These are phyloP conservation scores for Candida lessepsii DNA, from an alignment of 805 yeast genomes.

Conservation along the genomic window DNA sequence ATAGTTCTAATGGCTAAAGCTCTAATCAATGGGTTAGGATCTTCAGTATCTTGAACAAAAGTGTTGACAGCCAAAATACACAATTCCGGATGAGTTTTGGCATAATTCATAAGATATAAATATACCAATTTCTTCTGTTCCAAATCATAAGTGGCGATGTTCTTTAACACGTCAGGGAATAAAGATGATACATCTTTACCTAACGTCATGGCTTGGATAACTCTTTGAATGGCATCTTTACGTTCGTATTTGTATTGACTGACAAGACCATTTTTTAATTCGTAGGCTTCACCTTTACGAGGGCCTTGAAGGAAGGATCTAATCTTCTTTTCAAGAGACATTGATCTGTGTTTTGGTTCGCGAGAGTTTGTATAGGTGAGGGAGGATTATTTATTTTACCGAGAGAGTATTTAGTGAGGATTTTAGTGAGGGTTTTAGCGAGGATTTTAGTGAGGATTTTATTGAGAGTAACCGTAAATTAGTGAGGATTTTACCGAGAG, in stretches of 20 bases:
- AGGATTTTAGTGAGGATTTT: too few relatives aligned
- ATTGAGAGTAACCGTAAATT: too few relatives aligned
- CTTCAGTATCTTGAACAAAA: conserved; percentile 91
- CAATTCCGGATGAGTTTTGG: conserved; percentile 92
- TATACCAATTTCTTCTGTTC: conserved; percentile 97
- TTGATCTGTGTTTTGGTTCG: conserved; percentile 10
- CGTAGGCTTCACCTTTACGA: conserved; percentile 76
- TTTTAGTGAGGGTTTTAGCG: too few relatives aligned
- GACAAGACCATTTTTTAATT: conserved; percentile 84
- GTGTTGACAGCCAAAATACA: conserved; percentile 96
- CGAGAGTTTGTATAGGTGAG: background rate
- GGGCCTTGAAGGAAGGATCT: conserved; percentile 44
- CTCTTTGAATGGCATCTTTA: conserved; percentile 95
- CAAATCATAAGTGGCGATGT: conserved; percentile 93
- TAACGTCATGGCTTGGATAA: conserved; percentile 96
- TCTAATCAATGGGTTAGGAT: conserved; percentile 92
- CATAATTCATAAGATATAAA: conserved; percentile 93
- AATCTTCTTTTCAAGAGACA: conserved; percentile 45
- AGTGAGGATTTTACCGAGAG: too few relatives aligned
- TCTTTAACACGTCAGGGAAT: conserved; percentile 94
- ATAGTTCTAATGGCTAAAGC: conserved; percentile 96
- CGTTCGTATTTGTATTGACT: conserved; percentile 93
- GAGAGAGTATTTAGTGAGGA: too few relatives aligned
- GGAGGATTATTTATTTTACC: too few relatives aligned
- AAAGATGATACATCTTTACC: conserved; percentile 94